These are phyloP conservation scores for Sicyos edulis DNA, from an alignment of 306 rosid species.

Conservation along the genomic window DNA sequence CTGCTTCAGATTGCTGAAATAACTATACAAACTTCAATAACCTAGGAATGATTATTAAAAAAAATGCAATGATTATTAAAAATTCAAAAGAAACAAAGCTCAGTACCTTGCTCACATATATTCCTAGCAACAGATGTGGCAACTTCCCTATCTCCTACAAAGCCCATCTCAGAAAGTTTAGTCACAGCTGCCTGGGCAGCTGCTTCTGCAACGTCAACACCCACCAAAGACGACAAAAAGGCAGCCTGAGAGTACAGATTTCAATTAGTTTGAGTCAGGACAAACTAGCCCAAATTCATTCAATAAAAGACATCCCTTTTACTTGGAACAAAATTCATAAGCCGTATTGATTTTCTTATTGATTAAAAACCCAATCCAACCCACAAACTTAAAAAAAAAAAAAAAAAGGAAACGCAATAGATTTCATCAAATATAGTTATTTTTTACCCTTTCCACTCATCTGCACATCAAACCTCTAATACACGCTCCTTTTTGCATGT, in stretches of 20 bases:
- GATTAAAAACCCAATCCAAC: neutral
- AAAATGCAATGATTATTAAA: neutral
- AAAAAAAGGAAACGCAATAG: neutral
- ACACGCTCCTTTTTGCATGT: neutral
- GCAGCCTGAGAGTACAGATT: slow-evolving; percentile 48
- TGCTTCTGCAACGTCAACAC: slow-evolving; percentile 59
- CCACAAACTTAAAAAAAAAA: neutral
- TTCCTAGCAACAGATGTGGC: slow-evolving; percentile 29
- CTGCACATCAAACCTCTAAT: neutral
- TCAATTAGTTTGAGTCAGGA: neutral
- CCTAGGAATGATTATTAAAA: neutral
- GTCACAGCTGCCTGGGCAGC: slow-evolving; percentile 79
- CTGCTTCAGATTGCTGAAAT: slow-evolving; percentile 4
- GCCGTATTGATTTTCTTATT: neutral
- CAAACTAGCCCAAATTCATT: neutral
- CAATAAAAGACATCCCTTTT: neutral
- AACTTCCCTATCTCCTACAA: slow-evolving; percentile 33
- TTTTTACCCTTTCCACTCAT: neutral
- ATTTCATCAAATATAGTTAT: neutral
- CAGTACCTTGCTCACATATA: slow-evolving; percentile 40
- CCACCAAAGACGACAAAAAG: slow-evolving; percentile 81
- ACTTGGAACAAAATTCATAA: neutral
- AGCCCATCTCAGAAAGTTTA: slow-evolving; percentile 43
- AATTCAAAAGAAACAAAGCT: neutral
- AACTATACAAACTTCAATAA: neutral